Base-by-base conservation (phyloP, 331 rosid genomes). In the Spiraea crenata region DNA sequence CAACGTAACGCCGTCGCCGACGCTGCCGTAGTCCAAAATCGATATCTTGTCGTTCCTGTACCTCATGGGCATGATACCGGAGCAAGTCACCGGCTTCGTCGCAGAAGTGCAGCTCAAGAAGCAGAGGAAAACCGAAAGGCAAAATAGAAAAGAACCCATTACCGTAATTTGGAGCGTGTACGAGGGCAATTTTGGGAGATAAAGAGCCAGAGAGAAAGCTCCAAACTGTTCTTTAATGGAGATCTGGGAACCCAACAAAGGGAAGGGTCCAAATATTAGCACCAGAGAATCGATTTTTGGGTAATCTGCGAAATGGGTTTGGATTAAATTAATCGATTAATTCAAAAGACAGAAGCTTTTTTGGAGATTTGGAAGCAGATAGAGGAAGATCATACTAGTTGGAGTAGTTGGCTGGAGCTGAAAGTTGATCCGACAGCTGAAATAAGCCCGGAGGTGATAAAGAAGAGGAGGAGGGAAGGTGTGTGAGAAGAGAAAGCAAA, bases 1-100 rank as follows among this genome's bases (percentile, higher is more conserved):
- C 74, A 85, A 39, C 13, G 96, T 86, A 31, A 20, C 46, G 19
- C 97, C 98, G 74, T 93, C 93, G 6, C 97, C 97, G 49, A 85
- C 89, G 1, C 85, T 97, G 2, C 96, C 97, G 5, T 81, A 93
- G 39, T 90, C 96, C 1, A 75, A 19, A 4, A 93, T 79, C 58
- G 93, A 90, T 25, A 93, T 81, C 72, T 70, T 88, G 34, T 88
- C 92, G 75, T 61, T 46, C 14, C 93, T 86, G 71, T 81, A 34
- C n/a, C 13, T 70, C 71, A 79, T 44, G 17, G 89, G 85, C 3
- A 90, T 96, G 46, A 82, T 86, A 15, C 86, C 82, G 34, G 96
- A 88, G 81, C 96, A 92, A 11, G 96, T 87, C 5, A 80, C 52
- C 69, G 25, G 44, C 25, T 76, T 71, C 45, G 67, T 76, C 13